Conservation (phyloP, 1,284 basidiomycete species). For the Porodaedalea pini region DNA sequence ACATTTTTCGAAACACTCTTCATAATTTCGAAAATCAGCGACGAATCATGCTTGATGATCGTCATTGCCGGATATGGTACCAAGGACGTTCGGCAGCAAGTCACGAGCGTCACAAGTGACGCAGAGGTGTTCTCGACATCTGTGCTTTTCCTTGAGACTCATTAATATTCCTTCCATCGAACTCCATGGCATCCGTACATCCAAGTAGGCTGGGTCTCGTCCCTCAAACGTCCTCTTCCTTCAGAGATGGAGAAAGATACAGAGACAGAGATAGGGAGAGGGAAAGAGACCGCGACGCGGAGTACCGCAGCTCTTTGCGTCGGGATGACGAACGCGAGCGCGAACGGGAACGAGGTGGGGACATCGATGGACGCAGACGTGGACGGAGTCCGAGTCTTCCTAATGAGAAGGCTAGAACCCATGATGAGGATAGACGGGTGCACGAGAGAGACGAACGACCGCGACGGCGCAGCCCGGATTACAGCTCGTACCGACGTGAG, state of each 20-base stretch:
- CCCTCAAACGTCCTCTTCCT: conserved; percentile 35
- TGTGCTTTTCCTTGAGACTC: neutral
- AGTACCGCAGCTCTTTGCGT: too few relatives aligned
- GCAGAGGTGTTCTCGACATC: too few relatives aligned
- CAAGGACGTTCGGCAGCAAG: too few relatives aligned
- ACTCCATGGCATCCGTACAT: conserved; percentile 57
- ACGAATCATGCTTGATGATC: too few relatives aligned
- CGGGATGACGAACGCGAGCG: conserved; percentile 20
- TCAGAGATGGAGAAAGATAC: conserved; percentile 13
- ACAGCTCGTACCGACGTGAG: conserved; percentile 23
- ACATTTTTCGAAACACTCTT: too few relatives aligned
- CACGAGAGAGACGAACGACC: conserved; percentile 7
- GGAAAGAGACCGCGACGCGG: conserved; percentile 12
- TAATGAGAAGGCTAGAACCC: neutral
- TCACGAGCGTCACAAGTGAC: too few relatives aligned
- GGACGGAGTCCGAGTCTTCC: neutral
- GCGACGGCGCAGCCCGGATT: conserved; percentile 18
- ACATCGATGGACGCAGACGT: conserved; percentile 1
- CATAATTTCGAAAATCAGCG: too few relatives aligned
- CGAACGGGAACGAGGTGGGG: neutral
- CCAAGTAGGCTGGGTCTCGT: conserved; percentile 60
- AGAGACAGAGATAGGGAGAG: conserved; percentile 27
- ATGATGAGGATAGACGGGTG: neutral
- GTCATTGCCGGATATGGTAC: too few relatives aligned
- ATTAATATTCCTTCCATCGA: neutral